Evolutionary conservation across 106 monocot genomes (phyloP), one percentile per base, ranked within the genome.

Genomic region (Dioscorea zingiberensis): DNA sequence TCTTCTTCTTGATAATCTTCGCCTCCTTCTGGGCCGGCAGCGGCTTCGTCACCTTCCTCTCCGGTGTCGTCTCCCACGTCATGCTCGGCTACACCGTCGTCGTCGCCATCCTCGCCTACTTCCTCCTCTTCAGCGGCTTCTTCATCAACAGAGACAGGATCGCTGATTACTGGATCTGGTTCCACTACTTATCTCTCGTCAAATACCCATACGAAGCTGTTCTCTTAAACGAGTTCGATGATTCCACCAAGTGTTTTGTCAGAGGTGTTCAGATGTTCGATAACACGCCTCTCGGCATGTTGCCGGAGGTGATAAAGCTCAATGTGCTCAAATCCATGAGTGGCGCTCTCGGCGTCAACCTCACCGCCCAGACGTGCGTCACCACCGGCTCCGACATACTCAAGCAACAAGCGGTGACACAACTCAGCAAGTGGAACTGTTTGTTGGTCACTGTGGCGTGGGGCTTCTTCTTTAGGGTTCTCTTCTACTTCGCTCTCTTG

Each of bases 141-240:
- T 94, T 94, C 78, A 91, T 94, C 77, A 91, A 79, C 58, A 71
- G 94, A 14, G 80, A 82, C 24, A 29, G 94, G 17, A 94, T 94
- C 59, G 85, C 87, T 0, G 53, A 65, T 49, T 94, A 91, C 83
- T 94, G 94, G 94, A 68, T 87, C 6, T 94, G 94, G 94, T 94
- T 94, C 76, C 94, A 94, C 70, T 94, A 91, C 73, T 64, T 94
- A 17, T 94, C 94, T 0, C 73, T 94, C 15, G 91, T 94, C 27
- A 91, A 94, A 80, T 94, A 94, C 73, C 94, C 94, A 14, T 94
- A 87, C 64, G 94, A 94, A 57, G 94, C 80, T 13, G 90, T 91
- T 68, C 61, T 94, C 54, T 75, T 77, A 69, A 94, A 94, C 74
- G 94, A 94, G 80, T 94, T 94, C 72, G 77, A 68, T 27, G 83